These are phyloP conservation scores for Pleurotus ostreatus DNA, from an alignment of 768 basidiomycete species.

Conservation along the genomic window DNA sequence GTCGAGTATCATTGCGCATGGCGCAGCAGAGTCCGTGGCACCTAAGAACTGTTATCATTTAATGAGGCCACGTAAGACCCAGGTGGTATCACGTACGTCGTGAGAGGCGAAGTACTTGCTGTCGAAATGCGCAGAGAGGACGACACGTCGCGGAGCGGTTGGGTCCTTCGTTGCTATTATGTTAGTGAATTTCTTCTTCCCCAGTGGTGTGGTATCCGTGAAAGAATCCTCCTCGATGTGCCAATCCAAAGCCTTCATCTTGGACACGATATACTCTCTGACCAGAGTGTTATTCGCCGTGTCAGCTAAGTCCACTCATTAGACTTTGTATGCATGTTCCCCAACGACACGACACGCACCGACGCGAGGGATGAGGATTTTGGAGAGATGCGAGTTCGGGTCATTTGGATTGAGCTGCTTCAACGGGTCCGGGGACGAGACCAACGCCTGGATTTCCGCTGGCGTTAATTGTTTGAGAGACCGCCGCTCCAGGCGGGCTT, in stretches of 20 bases:
- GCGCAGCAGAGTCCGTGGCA: constrained; percentile 94
- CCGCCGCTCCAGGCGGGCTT: constrained; percentile 22
- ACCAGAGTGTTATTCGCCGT: constrained; percentile 79
- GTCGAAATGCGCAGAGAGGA: constrained; percentile 92
- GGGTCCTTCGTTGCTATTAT: constrained; percentile 95
- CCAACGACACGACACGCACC: constrained; percentile 39
- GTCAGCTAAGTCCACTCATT: constrained; percentile 40
- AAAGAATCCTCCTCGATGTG: constrained; percentile 85
- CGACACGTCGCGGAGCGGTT: constrained; percentile 70
- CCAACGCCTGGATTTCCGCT: constrained; percentile 46
- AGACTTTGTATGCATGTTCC: not conserved
- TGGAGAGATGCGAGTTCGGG: constrained; percentile 71
- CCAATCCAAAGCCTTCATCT: constrained; percentile 75
- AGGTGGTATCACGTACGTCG: constrained; percentile 67
- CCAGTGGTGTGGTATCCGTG: constrained; percentile 75
- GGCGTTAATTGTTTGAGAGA: constrained; percentile 38
- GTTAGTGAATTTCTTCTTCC: constrained; percentile 77
- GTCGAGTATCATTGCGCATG: constrained; percentile 93
- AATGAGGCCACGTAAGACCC: constrained; percentile 14
- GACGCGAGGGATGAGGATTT: constrained; percentile 81
- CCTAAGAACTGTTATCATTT: constrained; percentile 73
- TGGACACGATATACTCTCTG: constrained; percentile 73
- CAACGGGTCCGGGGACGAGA: constrained; percentile 56
- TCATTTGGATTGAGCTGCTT: constrained; percentile 64
- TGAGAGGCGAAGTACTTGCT: constrained; percentile 79